Percentiles rank a stretch among this genome's conserved stretches.
Evolutionary conservation across 805 yeast genomes (phyloP).

Genomic region (Teunomyces stri): DNA sequence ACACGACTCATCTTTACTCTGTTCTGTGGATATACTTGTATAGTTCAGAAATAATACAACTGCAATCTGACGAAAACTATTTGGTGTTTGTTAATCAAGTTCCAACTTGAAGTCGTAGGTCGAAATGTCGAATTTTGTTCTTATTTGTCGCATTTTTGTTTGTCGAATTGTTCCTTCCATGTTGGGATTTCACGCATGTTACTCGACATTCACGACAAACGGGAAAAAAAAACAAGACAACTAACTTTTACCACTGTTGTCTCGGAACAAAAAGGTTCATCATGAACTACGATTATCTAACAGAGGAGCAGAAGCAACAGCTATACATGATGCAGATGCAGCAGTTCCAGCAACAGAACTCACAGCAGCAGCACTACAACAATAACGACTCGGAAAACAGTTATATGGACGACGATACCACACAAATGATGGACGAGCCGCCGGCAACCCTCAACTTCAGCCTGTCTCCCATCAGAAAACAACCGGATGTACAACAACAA

Average conservation of each 20-base stretch:
- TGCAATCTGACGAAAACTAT: not conserved
- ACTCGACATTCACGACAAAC: slow-evolving; percentile 2
- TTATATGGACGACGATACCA: slow-evolving; percentile 42
- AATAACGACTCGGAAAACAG: slow-evolving; percentile 15
- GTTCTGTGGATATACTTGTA: slow-evolving; percentile 4
- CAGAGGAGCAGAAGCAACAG: slow-evolving; percentile 31
- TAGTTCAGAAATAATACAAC: slow-evolving; percentile 4
- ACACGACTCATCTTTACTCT: slow-evolving; percentile 2
- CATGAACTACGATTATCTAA: slow-evolving; percentile 30
- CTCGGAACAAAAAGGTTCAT: not conserved
- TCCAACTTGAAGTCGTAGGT: not conserved
- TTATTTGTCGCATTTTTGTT: slow-evolving; percentile 1
- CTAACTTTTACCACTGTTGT: not conserved
- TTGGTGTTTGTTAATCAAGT: not conserved
- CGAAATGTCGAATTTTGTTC: too few relatives aligned
- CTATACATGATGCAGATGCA: slow-evolving; percentile 26
- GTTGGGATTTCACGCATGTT: not conserved
- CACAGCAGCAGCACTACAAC: slow-evolving; percentile 10
- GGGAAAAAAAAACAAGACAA: not conserved
- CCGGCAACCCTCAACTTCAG: slow-evolving; percentile 6
- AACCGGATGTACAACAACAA: slow-evolving; percentile 4
- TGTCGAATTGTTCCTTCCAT: slow-evolving; percentile 3
- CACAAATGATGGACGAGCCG: slow-evolving; percentile 16
- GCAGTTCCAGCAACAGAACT: slow-evolving; percentile 13
- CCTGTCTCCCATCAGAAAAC: slow-evolving; percentile 9